Conservation (phyloP, 306 rosid genomes). For the Sesbania bispinosa region DNA sequence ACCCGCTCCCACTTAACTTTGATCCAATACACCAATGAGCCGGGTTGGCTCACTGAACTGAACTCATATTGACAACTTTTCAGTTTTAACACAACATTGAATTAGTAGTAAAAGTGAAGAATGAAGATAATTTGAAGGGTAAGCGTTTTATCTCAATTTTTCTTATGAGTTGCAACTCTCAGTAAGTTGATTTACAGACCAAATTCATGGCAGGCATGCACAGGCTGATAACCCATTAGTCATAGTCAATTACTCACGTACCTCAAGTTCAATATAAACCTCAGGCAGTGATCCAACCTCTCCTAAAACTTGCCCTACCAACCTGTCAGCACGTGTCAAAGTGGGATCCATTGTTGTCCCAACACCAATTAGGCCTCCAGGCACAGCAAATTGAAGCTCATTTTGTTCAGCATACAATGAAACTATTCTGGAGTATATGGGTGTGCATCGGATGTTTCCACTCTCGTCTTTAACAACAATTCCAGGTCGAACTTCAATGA, state of each 20-base stretch:
- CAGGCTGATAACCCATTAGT: not conserved
- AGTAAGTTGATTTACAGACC: not conserved
- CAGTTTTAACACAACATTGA: no score
- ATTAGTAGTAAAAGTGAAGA: not conserved
- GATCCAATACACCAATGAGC: no score
- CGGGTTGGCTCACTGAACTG: no score
- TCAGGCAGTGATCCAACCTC: constrained; percentile 97
- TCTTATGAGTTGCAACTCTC: not conserved
- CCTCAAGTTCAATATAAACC: constrained; percentile 90
- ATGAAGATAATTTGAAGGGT: not conserved
- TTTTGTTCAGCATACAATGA: constrained; percentile 90
- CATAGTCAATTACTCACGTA: constrained; percentile 29
- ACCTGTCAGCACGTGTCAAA: constrained; percentile 92
- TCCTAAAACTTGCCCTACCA: constrained; percentile 97
- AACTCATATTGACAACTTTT: no score
- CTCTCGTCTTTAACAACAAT: constrained; percentile 90
- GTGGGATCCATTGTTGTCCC: constrained; percentile 99
- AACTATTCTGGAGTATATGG: constrained; percentile 93
- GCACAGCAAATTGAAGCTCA: constrained; percentile 93
- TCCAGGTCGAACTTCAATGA: constrained; percentile 98
- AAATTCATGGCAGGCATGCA: not conserved
- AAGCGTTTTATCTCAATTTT: not conserved
- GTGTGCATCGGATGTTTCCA: constrained; percentile 86
- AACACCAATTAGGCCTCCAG: constrained; percentile 94
- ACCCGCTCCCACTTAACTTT: no score